phyloP scores from a whole-genome alignment of 164 flowering plant genomes.

The Vitis rotundifolia region DNA sequence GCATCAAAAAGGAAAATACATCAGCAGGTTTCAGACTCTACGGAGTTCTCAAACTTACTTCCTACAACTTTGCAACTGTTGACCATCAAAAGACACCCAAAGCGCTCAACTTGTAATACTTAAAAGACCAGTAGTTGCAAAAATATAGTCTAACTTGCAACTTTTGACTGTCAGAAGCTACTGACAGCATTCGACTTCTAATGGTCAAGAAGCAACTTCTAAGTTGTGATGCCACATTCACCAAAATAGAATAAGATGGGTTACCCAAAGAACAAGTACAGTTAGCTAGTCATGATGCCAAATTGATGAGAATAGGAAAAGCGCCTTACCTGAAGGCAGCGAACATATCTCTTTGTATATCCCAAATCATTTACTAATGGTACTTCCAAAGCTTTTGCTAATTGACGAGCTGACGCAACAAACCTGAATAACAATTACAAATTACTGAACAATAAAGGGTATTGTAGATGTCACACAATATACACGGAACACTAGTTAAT shows the following conservation, averaged over 20 bases:
- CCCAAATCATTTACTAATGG: conserved; percentile 98
- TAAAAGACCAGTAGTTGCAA: background rate
- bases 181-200: too few species aligned
- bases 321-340: conserved; percentile 88
- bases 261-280: too few species aligned
- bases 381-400: conserved; percentile 96
- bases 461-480: background rate
- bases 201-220: too few species aligned
- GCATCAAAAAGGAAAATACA: too few species aligned
- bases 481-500: background rate
- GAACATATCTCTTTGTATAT: conserved; percentile 98
- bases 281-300: background rate
- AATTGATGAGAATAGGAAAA: conserved; percentile 5
- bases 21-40: too few species aligned
- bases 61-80: background rate
- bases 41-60: background rate
- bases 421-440: conserved; percentile 45
- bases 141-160: too few species aligned
- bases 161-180: too few species aligned
- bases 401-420: conserved; percentile 64
- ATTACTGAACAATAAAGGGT: background rate
- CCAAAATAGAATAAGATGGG: too few species aligned
- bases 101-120: background rate
- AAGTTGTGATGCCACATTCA: too few species aligned
- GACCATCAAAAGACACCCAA: background rate